Evolutionary conservation across 139 green algal genomes (phyloP), one percentile per base, ranked within the genome.

Genomic region (Chlamydomonas incerta): DNA sequence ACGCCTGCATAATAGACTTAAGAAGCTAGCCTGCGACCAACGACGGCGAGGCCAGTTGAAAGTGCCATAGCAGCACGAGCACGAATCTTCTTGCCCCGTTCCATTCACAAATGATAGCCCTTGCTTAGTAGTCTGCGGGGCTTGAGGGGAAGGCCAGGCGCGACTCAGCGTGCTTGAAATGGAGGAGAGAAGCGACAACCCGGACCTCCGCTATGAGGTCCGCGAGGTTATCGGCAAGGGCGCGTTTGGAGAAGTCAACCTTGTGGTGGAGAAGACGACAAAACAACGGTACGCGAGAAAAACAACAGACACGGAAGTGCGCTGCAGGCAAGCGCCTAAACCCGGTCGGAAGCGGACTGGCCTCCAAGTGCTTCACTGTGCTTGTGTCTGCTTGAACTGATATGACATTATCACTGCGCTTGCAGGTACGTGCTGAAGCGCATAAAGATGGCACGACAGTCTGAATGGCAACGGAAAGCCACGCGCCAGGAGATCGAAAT

Each of bases 381-480:
- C 34, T 50, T 1, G 34, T 66, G 2, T 1, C 60, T 66, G 60
- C 31, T 1, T 2, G 31, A n/a, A 52, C 13, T 14, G 9, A n/a
- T 31, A 2, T 0, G n/a, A 2, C 8, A 17, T 18, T 1, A 70
- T 8, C 3, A 35, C 1, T 35, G 18, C 79, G 35, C 35, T 31
- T 76, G 10, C 69, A 93, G 90, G 77, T 92, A 90, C 77, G 92
- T 94, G 37, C 87, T 95, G 31, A 95, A 95, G 80, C 68, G 82
- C 15, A 86, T 95, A 0, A 80, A 89, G n/a, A 86, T 95, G 35
- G 91, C 91, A 2, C 81, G 89, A 34, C 91, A 94, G 76, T 92
- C 74, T 6, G 87, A 94, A 21, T 95, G 91, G 91, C 93, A 95
- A 70, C 83, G 93, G 17, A 79, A 86, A 62, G 84, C 85, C 1